Evolutionary conservation across 2,329 filamentous ascomycete genomes (phyloP).

Genomic region (Xenoacremonium recifei): DNA sequence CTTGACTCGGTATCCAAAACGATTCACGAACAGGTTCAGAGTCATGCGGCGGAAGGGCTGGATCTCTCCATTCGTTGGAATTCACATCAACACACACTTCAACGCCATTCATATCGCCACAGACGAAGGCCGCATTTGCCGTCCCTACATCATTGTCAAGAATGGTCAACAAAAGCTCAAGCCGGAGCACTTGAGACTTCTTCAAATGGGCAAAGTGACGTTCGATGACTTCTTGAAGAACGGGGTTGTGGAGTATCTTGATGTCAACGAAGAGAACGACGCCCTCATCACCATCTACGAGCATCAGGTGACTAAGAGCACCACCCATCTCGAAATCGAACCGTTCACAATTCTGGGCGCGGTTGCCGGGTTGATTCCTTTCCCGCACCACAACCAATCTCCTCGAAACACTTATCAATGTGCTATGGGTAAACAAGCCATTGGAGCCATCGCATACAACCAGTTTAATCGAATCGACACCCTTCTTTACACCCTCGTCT

Average conservation of each 20-base stretch:
- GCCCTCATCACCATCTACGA: slow-evolving; percentile 91
- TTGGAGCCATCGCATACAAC: slow-evolving; percentile 96
- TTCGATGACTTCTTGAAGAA: slow-evolving; percentile 93
- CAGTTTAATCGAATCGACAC: slow-evolving; percentile 98
- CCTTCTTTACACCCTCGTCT: slow-evolving; percentile 92
- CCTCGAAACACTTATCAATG: slow-evolving; percentile 98
- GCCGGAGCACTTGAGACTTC: slow-evolving; percentile 71
- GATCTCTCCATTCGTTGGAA: slow-evolving; percentile 94
- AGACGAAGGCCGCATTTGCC: slow-evolving; percentile 93
- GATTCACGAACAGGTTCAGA: slow-evolving; percentile 82
- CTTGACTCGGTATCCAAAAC: slow-evolving; percentile 79
- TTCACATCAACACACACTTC: slow-evolving; percentile 93
- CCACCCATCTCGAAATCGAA: slow-evolving; percentile 95
- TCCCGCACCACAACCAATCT: slow-evolving; percentile 98
- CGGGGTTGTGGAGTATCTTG: slow-evolving; percentile 92
- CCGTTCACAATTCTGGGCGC: slow-evolving; percentile 96
- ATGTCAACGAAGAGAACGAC: slow-evolving; percentile 98
- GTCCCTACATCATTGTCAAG: slow-evolving; percentile 93
- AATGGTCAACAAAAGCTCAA: slow-evolving; percentile 81
- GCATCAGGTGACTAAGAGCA: slow-evolving; percentile 74
- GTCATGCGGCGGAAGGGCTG: slow-evolving; percentile 84
- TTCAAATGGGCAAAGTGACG: slow-evolving; percentile 79
- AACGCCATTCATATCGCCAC: slow-evolving; percentile 92
- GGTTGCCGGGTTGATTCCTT: slow-evolving; percentile 93
- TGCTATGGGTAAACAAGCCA: slow-evolving; percentile 99